Percentiles rank a stretch among this genome's conserved stretches.
Evolutionary conservation across 306 rosid species (phyloP).

Genomic region (Urtica urens): DNA sequence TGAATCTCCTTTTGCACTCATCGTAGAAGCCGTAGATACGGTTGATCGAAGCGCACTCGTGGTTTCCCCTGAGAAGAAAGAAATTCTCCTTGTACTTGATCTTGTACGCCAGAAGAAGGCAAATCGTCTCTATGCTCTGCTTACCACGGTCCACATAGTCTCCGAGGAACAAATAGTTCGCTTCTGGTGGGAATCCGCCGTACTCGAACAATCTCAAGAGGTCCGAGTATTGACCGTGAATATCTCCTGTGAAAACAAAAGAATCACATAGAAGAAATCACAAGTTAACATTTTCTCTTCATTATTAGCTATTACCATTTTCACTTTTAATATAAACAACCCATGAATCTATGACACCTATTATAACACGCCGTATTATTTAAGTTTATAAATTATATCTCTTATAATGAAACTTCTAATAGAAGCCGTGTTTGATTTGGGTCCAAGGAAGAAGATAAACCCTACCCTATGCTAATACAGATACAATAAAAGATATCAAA

Average conservation of each 20-base stretch:
- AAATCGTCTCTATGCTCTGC: conserved; percentile 75
- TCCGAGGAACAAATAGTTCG: conserved; percentile 75
- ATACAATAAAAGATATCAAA: no score
- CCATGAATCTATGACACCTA: no score
- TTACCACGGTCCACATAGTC: conserved; percentile 88
- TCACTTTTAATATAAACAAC: neutral
- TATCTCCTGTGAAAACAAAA: conserved; percentile 46
- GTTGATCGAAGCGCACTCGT: conserved; percentile 81
- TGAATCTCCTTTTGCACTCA: conserved; percentile 78
- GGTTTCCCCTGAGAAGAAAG: conserved; percentile 83
- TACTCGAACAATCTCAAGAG: conserved; percentile 67
- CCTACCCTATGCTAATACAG: no score
- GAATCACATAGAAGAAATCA: neutral
- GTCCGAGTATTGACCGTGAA: conserved; percentile 80
- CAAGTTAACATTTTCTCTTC: neutral
- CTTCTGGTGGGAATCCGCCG: conserved; percentile 75
- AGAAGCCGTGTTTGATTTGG: no score
- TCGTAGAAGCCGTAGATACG: conserved; percentile 80
- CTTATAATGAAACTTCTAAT: no score
- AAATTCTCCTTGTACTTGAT: conserved; percentile 77
- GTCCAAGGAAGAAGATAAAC: no score
- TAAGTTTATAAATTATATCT: no score
- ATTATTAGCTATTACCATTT: no score
- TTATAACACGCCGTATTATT: no score
- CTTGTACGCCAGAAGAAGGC: conserved; percentile 77